Base-by-base conservation (phyloP, 495 filamentous ascomycete genomes). In the Immersiella caudata region DNA sequence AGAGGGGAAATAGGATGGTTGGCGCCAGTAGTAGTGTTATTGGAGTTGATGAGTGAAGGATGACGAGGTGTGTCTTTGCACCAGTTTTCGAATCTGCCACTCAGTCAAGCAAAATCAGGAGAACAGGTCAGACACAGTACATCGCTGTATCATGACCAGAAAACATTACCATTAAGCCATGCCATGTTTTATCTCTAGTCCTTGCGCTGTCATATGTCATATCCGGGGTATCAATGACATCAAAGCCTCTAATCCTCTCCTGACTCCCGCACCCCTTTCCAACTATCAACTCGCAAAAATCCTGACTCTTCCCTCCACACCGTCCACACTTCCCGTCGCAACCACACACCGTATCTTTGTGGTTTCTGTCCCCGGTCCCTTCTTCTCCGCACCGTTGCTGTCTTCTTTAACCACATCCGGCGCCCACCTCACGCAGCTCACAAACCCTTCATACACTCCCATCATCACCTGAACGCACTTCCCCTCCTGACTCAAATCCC, bases 401-500 rank as follows among this genome's bases (percentile, higher is more conserved):
- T 54, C 63, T 24, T 69, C 67, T 33, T 66, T 69, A 8, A 55
- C 55, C 22, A 69, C 57, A 8, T 36, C 49, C 12, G 67, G 67
- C n/a, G 67, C 67, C 67, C 67, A 69, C 18, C 64, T 61, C 0
- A 69, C 49, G 16, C 67, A 69, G 49, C 67, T 69, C 49, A 69
- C 67, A 60, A 69, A 69, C 33, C 67, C 67, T 27, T 69, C 67
- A 49, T 65, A 69, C 4, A 69, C 64, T 14, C 67, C 67, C 18
- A 22, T 61, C 56, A 69, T 18, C 6, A 64, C 89, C 79, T 93
- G 92, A 50, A 97, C 93, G 69, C 92, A 91, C 71, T 90, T 91
- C 21, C 91, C 91, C 72, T 96, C 93, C 74, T 97, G 94, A 20
- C 84, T 83, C n/a, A 97, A 79, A 79, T 97, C 94, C 94, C 94